A percentile compares a stretch with the other conserved stretches of the same genome.
These are phyloP conservation scores for Glomus cerebriforme DNA, from an alignment of 192 early-diverging fungal genomes.

Conservation along the genomic window DNA sequence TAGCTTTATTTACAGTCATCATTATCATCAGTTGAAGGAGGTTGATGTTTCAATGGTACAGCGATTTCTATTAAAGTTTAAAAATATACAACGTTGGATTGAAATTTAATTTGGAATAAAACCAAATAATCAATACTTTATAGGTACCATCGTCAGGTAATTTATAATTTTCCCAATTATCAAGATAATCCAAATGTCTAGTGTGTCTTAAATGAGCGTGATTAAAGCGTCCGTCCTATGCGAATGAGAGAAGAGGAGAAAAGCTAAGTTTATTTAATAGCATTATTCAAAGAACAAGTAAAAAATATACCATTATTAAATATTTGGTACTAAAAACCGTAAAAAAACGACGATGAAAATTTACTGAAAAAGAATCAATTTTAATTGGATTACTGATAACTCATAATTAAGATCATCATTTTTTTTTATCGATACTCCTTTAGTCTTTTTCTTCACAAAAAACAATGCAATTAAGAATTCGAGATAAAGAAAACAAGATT, in stretches of 20 bases:
- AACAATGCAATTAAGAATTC: background rate
- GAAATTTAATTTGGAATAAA: background rate
- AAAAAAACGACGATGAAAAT: too few relatives aligned
- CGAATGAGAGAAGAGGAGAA: background rate
- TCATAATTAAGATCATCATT: too few relatives aligned
- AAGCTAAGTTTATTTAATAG: background rate
- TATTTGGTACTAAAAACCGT: too few relatives aligned
- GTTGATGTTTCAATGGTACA: slow-evolving; percentile 17
- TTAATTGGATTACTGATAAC: too few relatives aligned
- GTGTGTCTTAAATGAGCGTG: slow-evolving; percentile 19
- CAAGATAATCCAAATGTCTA: slow-evolving; percentile 27
- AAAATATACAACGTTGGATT: background rate
- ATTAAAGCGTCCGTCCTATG: slow-evolving; percentile 28
- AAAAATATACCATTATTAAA: background rate
- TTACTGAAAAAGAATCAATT: too few relatives aligned
- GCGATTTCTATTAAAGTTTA: slow-evolving; percentile 1
- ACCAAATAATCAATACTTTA: background rate
- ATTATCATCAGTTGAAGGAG: background rate
- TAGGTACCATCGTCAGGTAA: slow-evolving; percentile 17
- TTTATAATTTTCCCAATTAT: slow-evolving; percentile 22
- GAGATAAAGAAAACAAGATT: background rate
- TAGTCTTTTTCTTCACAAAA: too few relatives aligned
- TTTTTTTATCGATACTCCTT: too few relatives aligned
- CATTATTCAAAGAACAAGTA: background rate
- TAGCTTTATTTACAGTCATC: slow-evolving; percentile 5